phyloP scores from a whole-genome alignment of 2,329 filamentous ascomycete species.

The Hirsutella thompsonii region DNA sequence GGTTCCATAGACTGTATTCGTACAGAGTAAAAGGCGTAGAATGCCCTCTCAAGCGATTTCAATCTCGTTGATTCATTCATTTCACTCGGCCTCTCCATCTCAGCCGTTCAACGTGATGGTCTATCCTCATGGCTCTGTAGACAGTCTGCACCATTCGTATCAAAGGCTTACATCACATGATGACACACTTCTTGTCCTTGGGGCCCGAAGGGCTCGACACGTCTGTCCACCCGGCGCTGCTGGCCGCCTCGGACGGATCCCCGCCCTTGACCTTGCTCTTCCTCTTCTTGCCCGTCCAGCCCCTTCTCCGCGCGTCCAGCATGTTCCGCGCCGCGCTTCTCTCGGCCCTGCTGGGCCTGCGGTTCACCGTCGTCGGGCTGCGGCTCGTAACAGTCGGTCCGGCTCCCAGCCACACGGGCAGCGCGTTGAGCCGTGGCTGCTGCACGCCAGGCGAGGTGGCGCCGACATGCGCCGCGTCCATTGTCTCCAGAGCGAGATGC shows the following conservation, averaged over 20 bases:
- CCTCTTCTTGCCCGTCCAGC: constrained; percentile 35
- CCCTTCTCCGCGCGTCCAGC: constrained; percentile 43
- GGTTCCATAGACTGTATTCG: no score
- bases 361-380: constrained; percentile 28
- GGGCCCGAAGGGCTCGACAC: constrained; percentile 20
- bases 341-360: constrained; percentile 42
- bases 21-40: no score
- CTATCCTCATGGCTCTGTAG: no score
- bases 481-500: constrained; percentile 35
- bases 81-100: no score
- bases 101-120: no score
- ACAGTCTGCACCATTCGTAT: no score
- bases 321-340: constrained; percentile 50
- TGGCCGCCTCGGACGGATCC: constrained; percentile 19
- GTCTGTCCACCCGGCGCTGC: constrained; percentile 41
- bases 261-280: constrained; percentile 19
- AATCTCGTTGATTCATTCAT: no score
- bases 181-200: constrained; percentile 32
- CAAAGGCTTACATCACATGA: constrained; percentile 34
- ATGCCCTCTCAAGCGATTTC: no score
- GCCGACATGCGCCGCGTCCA: constrained; percentile 27
- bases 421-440: constrained; percentile 7
- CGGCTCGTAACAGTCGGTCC: constrained; percentile 20
- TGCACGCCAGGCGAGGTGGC: constrained; percentile 10
- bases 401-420: constrained; percentile 22